A percentile compares a stretch with the other conserved stretches of the same genome.
Evolutionary conservation across 2,329 filamentous ascomycete species (phyloP).

Genomic region (Phyllosticta capitalensis): DNA sequence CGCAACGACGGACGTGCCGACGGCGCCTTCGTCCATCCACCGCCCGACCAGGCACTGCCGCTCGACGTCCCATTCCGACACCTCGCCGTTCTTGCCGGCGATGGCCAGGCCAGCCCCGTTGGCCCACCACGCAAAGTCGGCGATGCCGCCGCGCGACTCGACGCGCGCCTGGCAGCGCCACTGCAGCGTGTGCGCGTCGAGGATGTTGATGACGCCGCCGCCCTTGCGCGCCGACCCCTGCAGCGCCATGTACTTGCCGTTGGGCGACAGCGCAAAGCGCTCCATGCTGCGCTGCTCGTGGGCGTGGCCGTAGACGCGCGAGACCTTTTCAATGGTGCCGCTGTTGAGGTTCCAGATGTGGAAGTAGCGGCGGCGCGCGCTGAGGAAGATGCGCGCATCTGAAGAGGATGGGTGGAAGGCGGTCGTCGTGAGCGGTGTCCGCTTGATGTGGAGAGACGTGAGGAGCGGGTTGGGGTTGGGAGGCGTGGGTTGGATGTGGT

Average conservation of each 20-base stretch:
- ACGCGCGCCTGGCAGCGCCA: constrained; percentile 78
- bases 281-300: constrained; percentile 88
- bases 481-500: constrained; percentile 73
- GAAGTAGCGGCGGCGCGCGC: constrained; percentile 81
- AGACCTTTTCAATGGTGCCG: constrained; percentile 74
- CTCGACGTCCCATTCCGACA: constrained; percentile 77
- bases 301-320: constrained; percentile 62
- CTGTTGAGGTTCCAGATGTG: constrained; percentile 86
- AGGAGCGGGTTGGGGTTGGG: constrained; percentile 77
- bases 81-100: constrained; percentile 74
- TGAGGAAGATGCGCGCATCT: constrained; percentile 76
- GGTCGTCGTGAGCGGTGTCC: constrained; percentile 74
- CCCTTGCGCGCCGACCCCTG: constrained; percentile 73
- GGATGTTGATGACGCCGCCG: constrained; percentile 77
- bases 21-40: constrained; percentile 85
- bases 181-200: constrained; percentile 71
- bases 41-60: constrained; percentile 61
- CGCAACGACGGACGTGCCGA: constrained; percentile 69
- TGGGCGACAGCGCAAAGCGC: constrained; percentile 75
- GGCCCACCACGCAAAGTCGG: constrained; percentile 90
- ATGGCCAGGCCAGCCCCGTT: constrained; percentile 74
- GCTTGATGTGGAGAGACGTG: constrained; percentile 78
- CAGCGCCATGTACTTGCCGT: constrained; percentile 76
- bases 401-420: constrained; percentile 60
- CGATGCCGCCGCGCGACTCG: constrained; percentile 72